Base-by-base conservation (phyloP, 192 early-diverging fungal genomes). In the Coemansia asiatica region DNA sequence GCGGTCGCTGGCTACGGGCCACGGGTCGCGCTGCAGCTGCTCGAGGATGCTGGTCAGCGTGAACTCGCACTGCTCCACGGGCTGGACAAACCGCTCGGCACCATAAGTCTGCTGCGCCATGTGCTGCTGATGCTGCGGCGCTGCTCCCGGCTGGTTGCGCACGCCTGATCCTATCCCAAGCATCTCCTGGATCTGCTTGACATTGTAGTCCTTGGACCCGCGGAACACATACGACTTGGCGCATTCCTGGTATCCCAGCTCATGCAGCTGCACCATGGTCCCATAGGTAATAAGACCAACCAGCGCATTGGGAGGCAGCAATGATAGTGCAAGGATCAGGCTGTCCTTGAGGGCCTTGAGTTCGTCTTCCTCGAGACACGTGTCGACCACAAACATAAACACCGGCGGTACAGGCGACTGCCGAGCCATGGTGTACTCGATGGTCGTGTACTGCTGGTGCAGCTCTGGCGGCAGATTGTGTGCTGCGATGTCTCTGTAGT, bases 261-360 rank as follows among this genome's bases (percentile, higher is more conserved):
- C 97, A 77, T 98, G 94, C 55, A 99, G 90, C 84, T 99, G 95
- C 55, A 95, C 95, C 94, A 98, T 99, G 2, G 95, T 97, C 18
- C 97, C 97, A 78, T 85, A 99, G 25, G 97, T 98, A 51, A 99
- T 92, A 63, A 99, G 82, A 36, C 97, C 97, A 40, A 99, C 94
- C 64, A 94, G 87, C 19, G 95, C 92, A 59, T 94, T 86, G 15
- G 85, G 88, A n/a, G 97, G 97, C 33, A 99, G 65, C 68, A 99
- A 83, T 75, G 90, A 95, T 62, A 99, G 78, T 57, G 90, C 89
- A 60, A 95, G 89, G 23, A 98, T 89, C 22, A 99, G 68, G 4
- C 95, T 87, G 70, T 98, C 95, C 81, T 96, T 96, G 31, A 99
- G 82, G 1, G 94, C 94, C 83, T 96, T 93, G 56, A 99, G 85